A percentile compares a stretch with the other conserved stretches of the same genome.
phyloP scores from a whole-genome alignment of 257 asterid species.

The Plectranthus barbatus region DNA sequence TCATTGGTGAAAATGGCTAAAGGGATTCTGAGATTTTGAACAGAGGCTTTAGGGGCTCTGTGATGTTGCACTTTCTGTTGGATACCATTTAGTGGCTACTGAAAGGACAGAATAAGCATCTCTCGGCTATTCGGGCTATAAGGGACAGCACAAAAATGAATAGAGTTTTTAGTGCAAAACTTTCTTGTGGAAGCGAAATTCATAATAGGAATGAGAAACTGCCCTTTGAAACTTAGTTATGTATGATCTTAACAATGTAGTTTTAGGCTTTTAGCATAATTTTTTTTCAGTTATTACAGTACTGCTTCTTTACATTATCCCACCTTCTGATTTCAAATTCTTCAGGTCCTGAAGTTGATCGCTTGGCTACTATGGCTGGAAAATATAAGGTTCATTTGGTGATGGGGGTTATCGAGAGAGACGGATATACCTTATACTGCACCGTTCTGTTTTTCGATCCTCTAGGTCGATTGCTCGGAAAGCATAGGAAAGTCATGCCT shows the following conservation, averaged over 20 bases:
- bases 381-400: conserved; percentile 81
- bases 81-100: not conserved
- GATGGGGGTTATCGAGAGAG: conserved; percentile 88
- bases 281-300: not conserved
- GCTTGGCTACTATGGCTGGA: conserved; percentile 94
- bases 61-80: not conserved
- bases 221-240: not conserved
- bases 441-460: conserved; percentile 75
- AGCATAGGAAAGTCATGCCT: conserved; percentile 93
- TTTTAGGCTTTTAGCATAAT: not conserved
- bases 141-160: not conserved
- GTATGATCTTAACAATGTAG: not conserved
- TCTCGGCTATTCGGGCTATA: not conserved
- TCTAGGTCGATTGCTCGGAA: conserved; percentile 80
- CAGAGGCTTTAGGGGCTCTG: not conserved
- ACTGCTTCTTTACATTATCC: not conserved
- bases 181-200: not conserved
- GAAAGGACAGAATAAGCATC: not conserved
- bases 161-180: not conserved
- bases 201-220: not conserved
- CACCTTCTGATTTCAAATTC: not conserved
- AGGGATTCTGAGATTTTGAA: not conserved
- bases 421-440: conserved; percentile 88
- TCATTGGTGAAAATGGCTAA: not conserved
- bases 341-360: conserved; percentile 90